Conservation (phyloP, 2,329 filamentous ascomycete species). For the Neoscytalidium dimidiatum region DNA sequence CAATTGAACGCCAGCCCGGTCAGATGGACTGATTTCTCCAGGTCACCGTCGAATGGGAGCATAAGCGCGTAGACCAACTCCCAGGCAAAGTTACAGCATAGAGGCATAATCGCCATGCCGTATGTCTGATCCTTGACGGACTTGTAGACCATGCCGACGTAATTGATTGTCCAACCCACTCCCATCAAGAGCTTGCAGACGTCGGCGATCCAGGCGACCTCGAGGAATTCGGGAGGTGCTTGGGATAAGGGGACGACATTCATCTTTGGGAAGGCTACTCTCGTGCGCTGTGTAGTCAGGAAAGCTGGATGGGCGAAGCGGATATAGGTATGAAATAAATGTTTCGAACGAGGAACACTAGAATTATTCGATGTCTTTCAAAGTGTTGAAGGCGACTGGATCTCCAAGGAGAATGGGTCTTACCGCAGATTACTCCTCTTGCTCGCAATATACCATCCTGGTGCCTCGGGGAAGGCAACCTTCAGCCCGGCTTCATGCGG, state of each 20-base stretch:
- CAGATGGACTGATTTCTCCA: conserved; percentile 48
- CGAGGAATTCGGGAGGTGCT: background rate
- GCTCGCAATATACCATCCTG: no score
- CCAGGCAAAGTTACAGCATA: conserved; percentile 55
- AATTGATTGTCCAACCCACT: conserved; percentile 30
- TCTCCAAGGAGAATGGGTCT: no score
- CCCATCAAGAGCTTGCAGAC: background rate
- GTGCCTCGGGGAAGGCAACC: no score
- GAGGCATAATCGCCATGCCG: conserved; percentile 52
- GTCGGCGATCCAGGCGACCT: background rate
- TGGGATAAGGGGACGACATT: background rate
- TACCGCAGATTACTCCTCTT: no score
- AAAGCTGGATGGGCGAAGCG: no score
- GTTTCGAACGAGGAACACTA: no score
- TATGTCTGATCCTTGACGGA: conserved; percentile 51
- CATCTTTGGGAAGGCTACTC: background rate
- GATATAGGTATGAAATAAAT: no score
- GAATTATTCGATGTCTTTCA: no score
- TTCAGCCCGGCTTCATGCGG: no score
- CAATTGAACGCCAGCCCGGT: conserved; percentile 55
- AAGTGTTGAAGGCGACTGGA: no score
- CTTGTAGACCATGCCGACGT: conserved; percentile 51
- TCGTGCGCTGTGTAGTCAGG: no score
- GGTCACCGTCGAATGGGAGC: conserved; percentile 23
- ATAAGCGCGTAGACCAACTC: conserved; percentile 52